Evolutionary conservation across 116 monocot species (phyloP).

Genomic region (Dioscorea cayenensis): DNA sequence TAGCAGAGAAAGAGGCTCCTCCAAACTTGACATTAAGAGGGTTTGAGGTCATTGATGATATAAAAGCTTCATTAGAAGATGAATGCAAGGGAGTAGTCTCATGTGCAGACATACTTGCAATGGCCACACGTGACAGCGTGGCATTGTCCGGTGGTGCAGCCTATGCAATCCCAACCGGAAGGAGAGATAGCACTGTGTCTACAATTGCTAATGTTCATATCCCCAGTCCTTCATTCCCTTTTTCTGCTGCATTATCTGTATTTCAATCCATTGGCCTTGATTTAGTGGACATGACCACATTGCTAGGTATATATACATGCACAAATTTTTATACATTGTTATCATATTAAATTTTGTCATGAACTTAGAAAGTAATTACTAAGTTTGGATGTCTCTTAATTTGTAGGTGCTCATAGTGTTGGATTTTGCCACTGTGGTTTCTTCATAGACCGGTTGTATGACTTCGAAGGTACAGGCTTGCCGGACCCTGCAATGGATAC

Average conservation of each 20-base stretch:
- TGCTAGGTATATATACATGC: conserved; percentile 20
- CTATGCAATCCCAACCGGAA: conserved; percentile 42
- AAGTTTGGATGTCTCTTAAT: background rate
- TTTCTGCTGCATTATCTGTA: conserved; percentile 16
- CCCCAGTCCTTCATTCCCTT: conserved; percentile 21
- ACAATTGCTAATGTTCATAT: conserved; percentile 21
- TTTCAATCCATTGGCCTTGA: conserved; percentile 26
- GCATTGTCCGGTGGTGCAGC: conserved; percentile 25
- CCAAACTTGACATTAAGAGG: conserved; percentile 50
- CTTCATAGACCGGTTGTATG: conserved; percentile 48
- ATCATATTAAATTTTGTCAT: too few relatives aligned
- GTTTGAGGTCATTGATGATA: conserved; percentile 42
- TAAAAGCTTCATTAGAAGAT: conserved; percentile 32
- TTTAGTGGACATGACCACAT: conserved; percentile 32
- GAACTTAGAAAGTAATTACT: too few relatives aligned
- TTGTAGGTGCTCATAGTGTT: conserved; percentile 49
- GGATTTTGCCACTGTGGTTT: conserved; percentile 53
- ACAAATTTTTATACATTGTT: too few relatives aligned
- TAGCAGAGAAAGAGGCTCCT: conserved; percentile 42
- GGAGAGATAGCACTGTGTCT: conserved; percentile 28
- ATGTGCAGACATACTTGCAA: conserved; percentile 49
- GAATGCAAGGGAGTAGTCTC: conserved; percentile 38
- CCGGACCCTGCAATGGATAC: conserved; percentile 29
- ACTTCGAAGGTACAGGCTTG: conserved; percentile 27
- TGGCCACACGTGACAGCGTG: conserved; percentile 38